Evolutionary conservation across 169 alveolate genomes (phyloP).

Genomic region (Babesia bigemina): DNA sequence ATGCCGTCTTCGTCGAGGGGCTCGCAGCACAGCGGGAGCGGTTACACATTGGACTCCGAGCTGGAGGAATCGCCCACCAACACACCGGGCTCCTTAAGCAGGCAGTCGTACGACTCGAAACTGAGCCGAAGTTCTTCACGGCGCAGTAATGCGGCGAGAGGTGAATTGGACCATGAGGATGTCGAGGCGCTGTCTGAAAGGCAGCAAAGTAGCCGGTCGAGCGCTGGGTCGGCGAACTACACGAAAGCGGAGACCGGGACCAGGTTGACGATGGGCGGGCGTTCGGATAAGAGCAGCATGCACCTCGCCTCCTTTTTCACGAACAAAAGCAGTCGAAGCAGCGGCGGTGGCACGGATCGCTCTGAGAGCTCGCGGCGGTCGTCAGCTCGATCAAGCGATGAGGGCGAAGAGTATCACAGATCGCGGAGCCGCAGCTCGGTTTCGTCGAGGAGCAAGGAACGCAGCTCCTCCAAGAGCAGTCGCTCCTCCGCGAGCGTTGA

Average conservation of each 20-base stretch:
- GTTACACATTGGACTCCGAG: conserved; percentile 16
- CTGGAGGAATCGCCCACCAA: neutral
- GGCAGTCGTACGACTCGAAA: neutral
- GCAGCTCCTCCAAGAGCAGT: neutral
- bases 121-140: neutral
- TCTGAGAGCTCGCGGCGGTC: neutral
- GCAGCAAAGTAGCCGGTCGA: neutral
- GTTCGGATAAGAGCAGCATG: neutral
- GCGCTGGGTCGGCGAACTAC: neutral
- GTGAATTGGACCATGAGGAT: neutral
- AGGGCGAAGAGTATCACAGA: neutral
- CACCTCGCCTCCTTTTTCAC: conserved; percentile 9
- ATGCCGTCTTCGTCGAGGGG: neutral
- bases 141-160: neutral
- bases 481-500: neutral
- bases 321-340: neutral
- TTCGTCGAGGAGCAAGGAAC: conserved; percentile 1
- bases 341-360: neutral
- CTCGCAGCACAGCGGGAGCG: neutral
- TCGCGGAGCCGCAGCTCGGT: neutral
- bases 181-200: neutral
- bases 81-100: neutral
- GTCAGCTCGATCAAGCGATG: neutral
- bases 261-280: neutral
- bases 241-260: neutral